A percentile compares a stretch with the other conserved stretches of the same genome.
Evolutionary conservation across 768 basidiomycete genomes (phyloP).

Genomic region (Leccinum longicurvipes): DNA sequence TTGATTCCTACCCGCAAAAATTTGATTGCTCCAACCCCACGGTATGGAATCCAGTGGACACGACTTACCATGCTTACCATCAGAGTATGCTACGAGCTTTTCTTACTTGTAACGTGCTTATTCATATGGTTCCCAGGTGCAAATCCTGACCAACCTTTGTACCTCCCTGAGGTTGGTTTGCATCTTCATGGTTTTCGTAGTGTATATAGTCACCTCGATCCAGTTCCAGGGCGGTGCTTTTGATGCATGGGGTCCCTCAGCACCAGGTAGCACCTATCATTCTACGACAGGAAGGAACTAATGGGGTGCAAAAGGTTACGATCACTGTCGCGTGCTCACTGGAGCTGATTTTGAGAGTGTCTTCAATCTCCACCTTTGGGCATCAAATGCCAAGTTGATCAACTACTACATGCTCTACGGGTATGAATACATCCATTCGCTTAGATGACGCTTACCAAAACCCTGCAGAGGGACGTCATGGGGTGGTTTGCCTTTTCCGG

Average conservation of each 20-base stretch:
- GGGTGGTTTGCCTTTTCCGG: conserved; percentile 77
- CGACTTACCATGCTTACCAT: conserved; percentile 67
- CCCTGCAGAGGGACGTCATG: conserved; percentile 72
- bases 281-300: neutral
- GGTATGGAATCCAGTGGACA: conserved; percentile 60
- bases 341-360: conserved; percentile 75
- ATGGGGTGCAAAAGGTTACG: conserved; percentile 46
- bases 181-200: neutral
- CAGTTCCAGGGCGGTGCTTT: conserved; percentile 75
- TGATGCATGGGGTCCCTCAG: conserved; percentile 77
- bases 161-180: conserved; percentile 60
- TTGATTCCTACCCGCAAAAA: conserved; percentile 73
- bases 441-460: neutral
- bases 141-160: conserved; percentile 57
- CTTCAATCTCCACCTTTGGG: conserved; percentile 76
- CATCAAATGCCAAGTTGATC: conserved; percentile 76
- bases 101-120: neutral
- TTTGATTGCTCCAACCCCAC: conserved; percentile 79
- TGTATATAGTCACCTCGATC: conserved; percentile 11
- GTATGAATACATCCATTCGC: conserved; percentile 33
- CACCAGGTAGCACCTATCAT: conserved; percentile 47
- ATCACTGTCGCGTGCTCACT: conserved; percentile 60
- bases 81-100: conserved; percentile 18
- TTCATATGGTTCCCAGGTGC: conserved; percentile 36
- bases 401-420: conserved; percentile 87